Base-by-base conservation (phyloP, 768 basidiomycete species). In the Pleurotus ostreatus region DNA sequence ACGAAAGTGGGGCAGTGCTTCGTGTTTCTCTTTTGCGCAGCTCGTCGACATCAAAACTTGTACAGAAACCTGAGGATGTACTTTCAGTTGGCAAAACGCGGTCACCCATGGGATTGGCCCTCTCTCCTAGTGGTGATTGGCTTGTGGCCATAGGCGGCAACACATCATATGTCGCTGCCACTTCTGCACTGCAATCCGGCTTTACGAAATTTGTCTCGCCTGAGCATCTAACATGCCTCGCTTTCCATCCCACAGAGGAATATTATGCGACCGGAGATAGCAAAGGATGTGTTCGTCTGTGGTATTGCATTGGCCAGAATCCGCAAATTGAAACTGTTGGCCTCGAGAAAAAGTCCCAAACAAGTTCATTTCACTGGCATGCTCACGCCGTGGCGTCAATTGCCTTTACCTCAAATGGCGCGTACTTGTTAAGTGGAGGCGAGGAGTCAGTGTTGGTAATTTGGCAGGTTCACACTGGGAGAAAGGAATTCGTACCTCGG, bases 401-500 rank as follows among this genome's bases (percentile, higher is more conserved):
- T 23, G 77, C 85, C 0, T 99, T 98, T 69, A 91, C 94, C 0
- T 71, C 86, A 11, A 94, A 96, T 61, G 97, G 97, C 11, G 88
- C 93, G 6, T 96, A 97, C 68, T 71, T 99, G 15, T 72, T 98
- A 47, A 95, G 91, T 58, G 96, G 94, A 59, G 97, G 97, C 45
- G 93, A 97, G 69, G 97, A 98, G 68, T 82, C 89, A 30, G 96
- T 98, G 8, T 71, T 99, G n/a, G 95, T 98, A 39, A 88, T 96
- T 57, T 99, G 97, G 97, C 93, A 97, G 66, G 68, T 99, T 41
- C 87, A 92, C 60, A 84, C 88, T 0, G 90, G 91, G 4, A 90
- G 85, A 69, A 88, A 86, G 66, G 94, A 97, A 68, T 98, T 92
- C 66, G 82, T 98, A 1, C 94, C 97, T 30, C 84, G 97, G 49